A percentile compares a stretch with the other conserved stretches of the same genome.
Conservation (phyloP, 768 basidiomycete genomes). For the Kondoa subrosea region DNA sequence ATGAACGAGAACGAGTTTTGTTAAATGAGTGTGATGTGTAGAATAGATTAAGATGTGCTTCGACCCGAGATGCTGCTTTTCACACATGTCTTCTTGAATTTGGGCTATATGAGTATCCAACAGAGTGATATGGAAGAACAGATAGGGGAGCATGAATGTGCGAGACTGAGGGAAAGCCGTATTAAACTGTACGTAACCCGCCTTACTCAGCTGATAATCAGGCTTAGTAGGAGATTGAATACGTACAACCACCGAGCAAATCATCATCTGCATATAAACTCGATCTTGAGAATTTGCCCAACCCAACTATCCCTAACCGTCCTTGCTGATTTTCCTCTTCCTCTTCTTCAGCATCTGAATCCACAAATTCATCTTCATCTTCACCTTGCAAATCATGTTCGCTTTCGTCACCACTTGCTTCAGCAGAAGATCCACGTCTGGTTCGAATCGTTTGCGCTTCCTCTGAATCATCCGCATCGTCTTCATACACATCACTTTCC, state of each 20-base stretch:
- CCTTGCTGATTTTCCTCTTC: background rate
- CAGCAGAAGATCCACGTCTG: background rate
- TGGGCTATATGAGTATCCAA: too few relatives aligned
- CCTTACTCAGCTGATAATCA: background rate
- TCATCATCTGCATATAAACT: background rate
- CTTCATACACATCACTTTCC: background rate
- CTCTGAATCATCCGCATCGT: background rate
- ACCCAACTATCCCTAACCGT: background rate
- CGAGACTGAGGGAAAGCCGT: background rate
- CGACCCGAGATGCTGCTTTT: too few relatives aligned
- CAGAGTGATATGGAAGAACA: too few relatives aligned
- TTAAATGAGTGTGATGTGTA: too few relatives aligned
- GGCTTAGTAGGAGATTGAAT: background rate
- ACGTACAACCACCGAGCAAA: slow-evolving; percentile 8
- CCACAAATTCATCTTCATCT: background rate
- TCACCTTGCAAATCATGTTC: background rate
- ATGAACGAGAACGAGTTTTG: too few relatives aligned
- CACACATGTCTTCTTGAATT: too few relatives aligned
- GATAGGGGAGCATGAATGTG: background rate
- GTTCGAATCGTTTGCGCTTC: background rate
- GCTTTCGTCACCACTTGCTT: background rate
- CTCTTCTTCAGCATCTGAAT: background rate
- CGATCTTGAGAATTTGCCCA: background rate
- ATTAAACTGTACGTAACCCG: background rate
- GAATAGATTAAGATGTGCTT: too few relatives aligned